Conservation (phyloP, 306 rosid species). For the Vicia faba region DNA sequence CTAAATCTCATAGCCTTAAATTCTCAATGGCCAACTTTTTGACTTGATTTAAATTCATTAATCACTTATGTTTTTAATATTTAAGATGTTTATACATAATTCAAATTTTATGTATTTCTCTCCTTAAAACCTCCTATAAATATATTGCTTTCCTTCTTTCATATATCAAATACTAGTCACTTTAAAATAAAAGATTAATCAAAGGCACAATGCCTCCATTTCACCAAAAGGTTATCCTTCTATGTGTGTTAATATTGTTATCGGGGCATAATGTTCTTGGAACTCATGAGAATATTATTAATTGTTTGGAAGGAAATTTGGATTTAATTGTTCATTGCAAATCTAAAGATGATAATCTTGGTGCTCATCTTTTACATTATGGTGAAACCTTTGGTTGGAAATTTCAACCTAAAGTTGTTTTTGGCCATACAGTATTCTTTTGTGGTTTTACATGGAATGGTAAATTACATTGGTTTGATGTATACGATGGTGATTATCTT, state of each 20-base stretch:
- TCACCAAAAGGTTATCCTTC: not conserved
- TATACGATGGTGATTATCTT: no score
- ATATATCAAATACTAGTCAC: not conserved
- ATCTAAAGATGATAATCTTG: constrained; percentile 3
- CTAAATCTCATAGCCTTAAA: no score
- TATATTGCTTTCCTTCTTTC: no score
- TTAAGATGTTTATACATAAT: no score
- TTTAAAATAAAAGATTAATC: not conserved
- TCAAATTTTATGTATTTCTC: no score
- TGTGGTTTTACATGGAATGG: constrained; percentile 11
- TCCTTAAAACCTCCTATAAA: no score
- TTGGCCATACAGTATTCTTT: not conserved
- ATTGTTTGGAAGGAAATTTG: not conserved
- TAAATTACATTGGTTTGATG: not conserved
- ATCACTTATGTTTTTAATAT: no score
- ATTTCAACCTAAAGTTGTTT: not conserved
- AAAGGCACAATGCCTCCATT: not conserved
- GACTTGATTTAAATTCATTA: no score
- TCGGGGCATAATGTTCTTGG: not conserved
- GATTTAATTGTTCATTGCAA: constrained; percentile 19
- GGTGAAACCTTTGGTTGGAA: not conserved
- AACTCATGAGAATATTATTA: not conserved
- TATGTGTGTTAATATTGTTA: not conserved
- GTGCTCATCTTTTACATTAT: not conserved
- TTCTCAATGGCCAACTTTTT: no score